phyloP scores from a whole-genome alignment of 2,329 filamentous ascomycete species.

The Botrytis pseudocinerea region DNA sequence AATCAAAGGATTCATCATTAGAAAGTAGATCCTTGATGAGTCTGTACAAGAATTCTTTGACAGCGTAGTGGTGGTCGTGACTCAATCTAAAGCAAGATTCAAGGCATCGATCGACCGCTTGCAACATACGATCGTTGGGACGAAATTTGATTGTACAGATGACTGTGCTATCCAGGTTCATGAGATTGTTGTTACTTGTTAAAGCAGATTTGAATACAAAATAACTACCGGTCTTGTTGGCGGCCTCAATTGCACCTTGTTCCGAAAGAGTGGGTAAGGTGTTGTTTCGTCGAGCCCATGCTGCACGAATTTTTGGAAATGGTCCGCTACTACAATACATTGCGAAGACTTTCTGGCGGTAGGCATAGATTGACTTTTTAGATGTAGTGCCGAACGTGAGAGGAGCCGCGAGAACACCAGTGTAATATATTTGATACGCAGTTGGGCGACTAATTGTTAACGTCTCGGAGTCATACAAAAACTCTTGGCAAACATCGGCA shows the following conservation, averaged over 20 bases:
- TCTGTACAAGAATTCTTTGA: slow-evolving; percentile 33
- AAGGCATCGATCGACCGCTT: slow-evolving; percentile 29
- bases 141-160: slow-evolving; percentile 32
- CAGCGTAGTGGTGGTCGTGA: neutral
- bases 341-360: slow-evolving; percentile 35
- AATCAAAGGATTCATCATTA: slow-evolving; percentile 25
- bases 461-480: slow-evolving; percentile 14
- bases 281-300: slow-evolving; percentile 29
- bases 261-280: slow-evolving; percentile 1
- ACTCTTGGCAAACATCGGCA: slow-evolving; percentile 26
- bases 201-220: slow-evolving; percentile 34
- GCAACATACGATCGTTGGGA: slow-evolving; percentile 24
- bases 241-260: slow-evolving; percentile 22
- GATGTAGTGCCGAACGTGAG: neutral
- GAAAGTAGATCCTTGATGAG: slow-evolving; percentile 32
- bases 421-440: slow-evolving; percentile 16
- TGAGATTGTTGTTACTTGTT: slow-evolving; percentile 19
- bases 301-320: slow-evolving; percentile 31
- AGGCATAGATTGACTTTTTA: slow-evolving; percentile 27
- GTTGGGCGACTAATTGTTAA: neutral
- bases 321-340: slow-evolving; percentile 33
- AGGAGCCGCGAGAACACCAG: neutral
- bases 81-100: slow-evolving; percentile 28
- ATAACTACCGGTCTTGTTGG: slow-evolving; percentile 34
- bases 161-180: slow-evolving; percentile 30